Conservation (phyloP, 2,329 filamentous ascomycete species). For the Trichoderma hamatum region DNA sequence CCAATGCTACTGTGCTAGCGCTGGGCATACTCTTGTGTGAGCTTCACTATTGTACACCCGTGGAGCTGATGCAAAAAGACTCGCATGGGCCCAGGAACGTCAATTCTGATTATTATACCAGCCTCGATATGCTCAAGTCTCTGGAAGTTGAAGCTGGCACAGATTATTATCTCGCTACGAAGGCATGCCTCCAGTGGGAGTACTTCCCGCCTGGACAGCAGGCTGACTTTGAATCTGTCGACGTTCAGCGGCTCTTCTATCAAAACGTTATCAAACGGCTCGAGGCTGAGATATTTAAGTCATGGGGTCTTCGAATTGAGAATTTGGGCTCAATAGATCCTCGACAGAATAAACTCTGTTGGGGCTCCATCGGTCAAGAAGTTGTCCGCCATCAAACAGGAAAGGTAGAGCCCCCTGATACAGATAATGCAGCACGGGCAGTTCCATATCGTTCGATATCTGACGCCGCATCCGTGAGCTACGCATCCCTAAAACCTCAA, state of each 20-base stretch:
- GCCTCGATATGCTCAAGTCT: slow-evolving; percentile 6
- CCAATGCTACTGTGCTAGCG: slow-evolving; percentile 6
- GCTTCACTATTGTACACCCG: slow-evolving; percentile 12
- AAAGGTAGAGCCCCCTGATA: background rate
- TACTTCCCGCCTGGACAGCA: slow-evolving; percentile 1
- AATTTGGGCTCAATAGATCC: slow-evolving; percentile 9
- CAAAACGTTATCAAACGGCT: slow-evolving; percentile 14
- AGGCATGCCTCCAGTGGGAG: slow-evolving; percentile 5
- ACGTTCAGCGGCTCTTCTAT: slow-evolving; percentile 15
- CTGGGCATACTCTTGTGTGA: slow-evolving; percentile 15
- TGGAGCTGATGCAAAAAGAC: slow-evolving; percentile 4
- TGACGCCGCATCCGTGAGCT: background rate
- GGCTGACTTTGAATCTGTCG: background rate
- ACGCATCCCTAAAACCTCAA: background rate
- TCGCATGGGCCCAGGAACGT: background rate
- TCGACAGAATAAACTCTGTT: slow-evolving; percentile 11
- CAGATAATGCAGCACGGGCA: background rate
- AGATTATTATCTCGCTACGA: slow-evolving; percentile 9
- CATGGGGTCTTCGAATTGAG: slow-evolving; percentile 1
- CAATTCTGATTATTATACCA: slow-evolving; percentile 10
- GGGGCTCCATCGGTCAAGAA: slow-evolving; percentile 14
- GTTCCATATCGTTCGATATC: background rate
- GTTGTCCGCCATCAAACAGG: slow-evolving; percentile 1
- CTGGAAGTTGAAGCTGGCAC: background rate
- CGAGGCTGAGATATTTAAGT: slow-evolving; percentile 16